Percentiles rank a stretch among this genome's conserved stretches.
phyloP scores from a whole-genome alignment of 192 early-diverging fungal genomes.

The Backusella liffmaniae region DNA sequence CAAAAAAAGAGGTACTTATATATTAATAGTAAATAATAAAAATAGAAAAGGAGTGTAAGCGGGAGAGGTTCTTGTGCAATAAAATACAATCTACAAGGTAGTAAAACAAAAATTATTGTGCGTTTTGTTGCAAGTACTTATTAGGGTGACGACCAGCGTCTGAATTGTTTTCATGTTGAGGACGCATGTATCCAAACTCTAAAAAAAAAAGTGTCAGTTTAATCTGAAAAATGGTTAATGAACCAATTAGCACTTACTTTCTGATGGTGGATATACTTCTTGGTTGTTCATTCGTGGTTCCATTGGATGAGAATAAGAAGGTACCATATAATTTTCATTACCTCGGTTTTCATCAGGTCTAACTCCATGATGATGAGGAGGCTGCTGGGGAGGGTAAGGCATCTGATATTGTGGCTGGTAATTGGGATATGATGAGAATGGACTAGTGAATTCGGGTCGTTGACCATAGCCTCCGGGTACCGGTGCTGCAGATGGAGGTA shows the following conservation, averaged over 20 bases:
- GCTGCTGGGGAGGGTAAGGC: not conserved
- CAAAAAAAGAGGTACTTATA: not conserved
- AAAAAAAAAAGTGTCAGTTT: not conserved
- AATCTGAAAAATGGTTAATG: not conserved
- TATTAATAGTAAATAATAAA: not conserved
- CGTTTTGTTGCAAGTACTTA: slow-evolving; percentile 1
- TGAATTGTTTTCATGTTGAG: slow-evolving; percentile 4
- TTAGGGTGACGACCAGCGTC: slow-evolving; percentile 5
- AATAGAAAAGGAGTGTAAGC: not conserved
- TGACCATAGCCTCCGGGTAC: not conserved
- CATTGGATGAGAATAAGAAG: slow-evolving; percentile 2
- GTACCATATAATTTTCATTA: not conserved
- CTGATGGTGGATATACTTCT: not conserved
- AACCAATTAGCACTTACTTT: not conserved
- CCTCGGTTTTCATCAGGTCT: not conserved
- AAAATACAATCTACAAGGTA: not conserved
- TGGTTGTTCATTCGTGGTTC: not conserved
- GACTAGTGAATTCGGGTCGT: not conserved
- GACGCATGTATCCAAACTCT: slow-evolving; percentile 8
- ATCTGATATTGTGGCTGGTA: slow-evolving; percentile 1
- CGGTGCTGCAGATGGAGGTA: not conserved
- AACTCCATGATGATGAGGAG: not conserved
- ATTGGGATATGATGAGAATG: slow-evolving; percentile 1
- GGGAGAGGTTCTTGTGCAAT: not conserved
- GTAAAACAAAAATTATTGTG: not conserved